Conservation (phyloP, 371 early-diverging fungal genomes). For the Catenaria anguillulae region DNA sequence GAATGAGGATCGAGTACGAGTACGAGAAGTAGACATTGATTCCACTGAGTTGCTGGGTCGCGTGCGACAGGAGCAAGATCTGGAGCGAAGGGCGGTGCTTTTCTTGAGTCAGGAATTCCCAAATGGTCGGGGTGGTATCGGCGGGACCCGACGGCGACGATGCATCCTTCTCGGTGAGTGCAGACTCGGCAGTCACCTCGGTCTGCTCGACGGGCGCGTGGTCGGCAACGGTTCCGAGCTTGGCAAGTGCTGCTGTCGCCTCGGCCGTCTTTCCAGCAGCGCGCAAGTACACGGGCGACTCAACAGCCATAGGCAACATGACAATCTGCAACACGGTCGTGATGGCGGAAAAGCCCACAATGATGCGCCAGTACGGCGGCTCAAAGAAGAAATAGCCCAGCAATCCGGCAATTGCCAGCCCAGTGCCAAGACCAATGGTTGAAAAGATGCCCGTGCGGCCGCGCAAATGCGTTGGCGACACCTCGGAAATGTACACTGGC, state of each 20-base stretch:
- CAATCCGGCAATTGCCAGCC: not conserved
- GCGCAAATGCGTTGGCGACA: constrained; percentile 53
- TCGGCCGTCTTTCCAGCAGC: not conserved
- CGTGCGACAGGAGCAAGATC: not conserved
- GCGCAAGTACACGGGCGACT: not conserved
- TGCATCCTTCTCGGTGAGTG: not conserved
- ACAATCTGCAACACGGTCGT: not conserved
- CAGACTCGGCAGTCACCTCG: not conserved
- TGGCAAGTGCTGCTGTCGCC: not conserved
- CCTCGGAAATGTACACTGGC: constrained; percentile 73
- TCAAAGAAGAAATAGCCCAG: not conserved
- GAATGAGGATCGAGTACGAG: constrained; percentile 1
- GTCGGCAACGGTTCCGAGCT: not conserved
- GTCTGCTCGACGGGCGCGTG: not conserved
- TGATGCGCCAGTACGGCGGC: not conserved
- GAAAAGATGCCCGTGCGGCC: constrained; percentile 16
- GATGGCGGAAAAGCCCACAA: not conserved
- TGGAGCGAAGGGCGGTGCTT: not conserved
- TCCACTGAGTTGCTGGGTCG: not conserved
- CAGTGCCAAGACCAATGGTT: not conserved
- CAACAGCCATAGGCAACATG: not conserved
- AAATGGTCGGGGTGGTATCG: not conserved
- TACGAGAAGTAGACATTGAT: constrained; percentile 1
- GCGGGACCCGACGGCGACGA: too few species aligned
- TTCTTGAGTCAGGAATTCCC: not conserved